Evolutionary conservation across 257 asterid genomes (phyloP), one percentile per base, ranked within the genome.

Genomic region (Nicotiana sylvestris): DNA sequence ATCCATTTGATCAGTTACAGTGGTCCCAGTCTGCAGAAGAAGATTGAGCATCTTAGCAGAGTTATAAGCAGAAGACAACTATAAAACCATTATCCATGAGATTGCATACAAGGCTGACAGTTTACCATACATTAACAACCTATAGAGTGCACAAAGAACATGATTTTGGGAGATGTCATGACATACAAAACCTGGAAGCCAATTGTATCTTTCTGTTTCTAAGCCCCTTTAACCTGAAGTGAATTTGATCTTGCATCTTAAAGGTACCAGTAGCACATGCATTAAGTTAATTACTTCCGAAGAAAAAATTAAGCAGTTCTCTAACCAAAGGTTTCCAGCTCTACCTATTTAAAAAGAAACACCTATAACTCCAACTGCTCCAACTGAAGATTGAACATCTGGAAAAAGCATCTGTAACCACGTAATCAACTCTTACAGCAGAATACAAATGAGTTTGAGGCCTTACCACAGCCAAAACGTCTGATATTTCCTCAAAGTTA

Each of bases 1-100:
- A 87, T 93, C 98, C 93, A 92, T 92, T 88, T 93, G 98, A 89
- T 93, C 98, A 49, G 90, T 89, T 83, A 91, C 92, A 83, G 97
- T 93, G 89, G 88, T 91, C 83, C 95, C 98, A 49, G 87, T 91
- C 97, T 93, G 90, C 82, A 89, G 83, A 58, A 76, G 46, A 15
- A 87, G 55, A 86, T 83, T 83, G 4, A 81, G 56, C 62, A 77
- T 67, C 67, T 33, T 82, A 61, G 82, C 64, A 86, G 65, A 82
- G 81, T 76, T 76, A 76, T 51, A 76, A 76, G 80, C 64, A 76
- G 64, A 8, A 21, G 64, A 76, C 43, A 25, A 76, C 29, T 51
- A 58, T 51, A 76, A 72, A 76, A 76, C 30, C 80, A 43, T 13
- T 21, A 64, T 55, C 66, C 70, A 72, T 25, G 21, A 66, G 30